These are phyloP conservation scores for Penicillium verrucosum DNA, from an alignment of 2,329 filamentous ascomycete genomes.

Conservation along the genomic window DNA sequence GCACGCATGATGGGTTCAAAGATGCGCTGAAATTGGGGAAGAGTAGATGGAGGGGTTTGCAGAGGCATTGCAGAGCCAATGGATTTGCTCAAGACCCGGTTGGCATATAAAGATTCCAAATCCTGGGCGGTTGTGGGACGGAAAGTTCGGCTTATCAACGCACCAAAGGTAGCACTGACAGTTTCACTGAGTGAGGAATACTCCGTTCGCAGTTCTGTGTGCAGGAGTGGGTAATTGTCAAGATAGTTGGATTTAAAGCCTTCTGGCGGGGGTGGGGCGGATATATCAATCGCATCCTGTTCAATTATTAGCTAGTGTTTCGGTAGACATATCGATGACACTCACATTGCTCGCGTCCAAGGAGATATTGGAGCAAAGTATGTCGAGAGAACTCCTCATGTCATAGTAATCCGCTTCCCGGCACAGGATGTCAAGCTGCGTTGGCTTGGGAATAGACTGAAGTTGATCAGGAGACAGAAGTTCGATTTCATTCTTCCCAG, in stretches of 20 bases:
- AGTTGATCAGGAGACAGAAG: constrained; percentile 2
- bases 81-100: constrained; percentile 31
- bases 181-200: constrained; percentile 40
- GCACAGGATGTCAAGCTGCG: constrained; percentile 28
- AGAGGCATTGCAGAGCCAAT: constrained; percentile 10
- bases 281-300: constrained; percentile 59
- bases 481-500: constrained; percentile 41
- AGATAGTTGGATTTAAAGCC: constrained; percentile 56
- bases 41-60: constrained; percentile 26
- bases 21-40: constrained; percentile 44
- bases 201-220: constrained; percentile 49
- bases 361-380: constrained; percentile 31
- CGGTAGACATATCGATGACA: not conserved
- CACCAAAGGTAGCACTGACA: constrained; percentile 33
- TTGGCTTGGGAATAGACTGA: constrained; percentile 16
- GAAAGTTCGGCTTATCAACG: constrained; percentile 29
- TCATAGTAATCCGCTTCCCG: constrained; percentile 33
- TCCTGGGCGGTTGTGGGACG: constrained; percentile 16
- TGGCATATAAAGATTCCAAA: constrained; percentile 25
- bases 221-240: constrained; percentile 52
- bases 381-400: constrained; percentile 36
- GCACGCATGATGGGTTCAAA: constrained; percentile 53
- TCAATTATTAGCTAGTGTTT: constrained; percentile 16
- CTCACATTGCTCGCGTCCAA: constrained; percentile 31
- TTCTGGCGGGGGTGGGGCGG: constrained; percentile 56